Conservation (phyloP, 2,329 filamentous ascomycete species). For the Fusarium keratoplasticum region DNA sequence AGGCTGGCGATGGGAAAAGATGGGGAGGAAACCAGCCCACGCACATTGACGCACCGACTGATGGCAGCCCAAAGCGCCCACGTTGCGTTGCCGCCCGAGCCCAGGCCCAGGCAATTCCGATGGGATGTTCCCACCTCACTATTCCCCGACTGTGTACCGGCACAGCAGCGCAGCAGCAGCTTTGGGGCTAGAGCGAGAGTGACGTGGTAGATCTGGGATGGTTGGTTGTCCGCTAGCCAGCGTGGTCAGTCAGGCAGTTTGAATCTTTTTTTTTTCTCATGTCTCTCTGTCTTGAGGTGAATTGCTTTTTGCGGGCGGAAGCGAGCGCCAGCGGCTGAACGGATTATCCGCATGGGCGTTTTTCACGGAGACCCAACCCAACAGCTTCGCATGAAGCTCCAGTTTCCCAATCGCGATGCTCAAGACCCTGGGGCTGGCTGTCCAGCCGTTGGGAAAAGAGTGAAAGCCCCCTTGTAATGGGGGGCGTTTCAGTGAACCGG, state of each 20-base stretch:
- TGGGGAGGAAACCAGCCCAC: neutral
- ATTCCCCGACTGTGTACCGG: conserved; percentile 32
- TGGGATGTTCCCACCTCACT: conserved; percentile 33
- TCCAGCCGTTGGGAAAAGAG: conserved; percentile 13
- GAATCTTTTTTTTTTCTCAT: neutral
- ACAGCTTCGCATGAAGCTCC: neutral
- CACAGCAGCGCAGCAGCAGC: conserved; percentile 5
- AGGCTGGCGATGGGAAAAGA: neutral
- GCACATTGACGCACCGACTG: neutral
- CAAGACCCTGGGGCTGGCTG: neutral
- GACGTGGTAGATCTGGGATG: conserved; percentile 39
- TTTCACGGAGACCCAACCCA: neutral
- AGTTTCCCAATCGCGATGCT: neutral
- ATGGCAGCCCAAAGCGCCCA: conserved; percentile 24
- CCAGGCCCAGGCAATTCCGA: neutral
- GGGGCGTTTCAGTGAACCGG: conserved; percentile 15
- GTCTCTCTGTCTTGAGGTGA: neutral
- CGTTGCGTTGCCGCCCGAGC: conserved; percentile 16
- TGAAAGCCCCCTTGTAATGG: neutral
- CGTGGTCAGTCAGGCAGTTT: neutral
- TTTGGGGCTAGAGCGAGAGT: conserved; percentile 22
- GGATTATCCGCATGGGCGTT: neutral
- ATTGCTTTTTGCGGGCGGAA: conserved; percentile 1
- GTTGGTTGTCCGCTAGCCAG: conserved; percentile 15
- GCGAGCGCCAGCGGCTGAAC: neutral